These are phyloP conservation scores for Erigeron canadensis DNA, from an alignment of 129 eudicot species.

Conservation along the genomic window DNA sequence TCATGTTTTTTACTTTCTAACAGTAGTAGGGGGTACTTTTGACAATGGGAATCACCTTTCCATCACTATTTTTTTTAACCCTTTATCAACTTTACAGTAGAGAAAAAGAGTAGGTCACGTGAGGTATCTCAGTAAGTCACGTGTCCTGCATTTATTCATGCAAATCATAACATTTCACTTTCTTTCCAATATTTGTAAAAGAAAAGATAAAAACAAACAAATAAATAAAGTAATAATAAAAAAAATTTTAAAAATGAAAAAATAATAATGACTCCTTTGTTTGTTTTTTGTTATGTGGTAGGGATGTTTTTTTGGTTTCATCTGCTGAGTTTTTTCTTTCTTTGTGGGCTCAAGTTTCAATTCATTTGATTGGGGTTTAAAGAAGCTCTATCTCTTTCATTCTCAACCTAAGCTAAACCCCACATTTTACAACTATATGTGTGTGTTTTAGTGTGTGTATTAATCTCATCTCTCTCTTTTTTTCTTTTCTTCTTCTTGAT, in stretches of 20 bases:
- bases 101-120: conserved; percentile 52
- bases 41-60: conserved; percentile 43
- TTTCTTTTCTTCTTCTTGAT: conserved; percentile 8
- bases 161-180: conserved; percentile 34
- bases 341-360: conserved; percentile 53
- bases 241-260: background rate
- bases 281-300: conserved; percentile 40
- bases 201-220: background rate
- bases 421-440: conserved; percentile 17
- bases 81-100: conserved; percentile 43
- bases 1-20: conserved; percentile 45
- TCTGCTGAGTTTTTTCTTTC: conserved; percentile 31
- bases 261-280: conserved; percentile 42
- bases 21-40: conserved; percentile 41
- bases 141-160: conserved; percentile 60
- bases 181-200: background rate
- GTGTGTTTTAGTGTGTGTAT: conserved; percentile 34
- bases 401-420: conserved; percentile 30
- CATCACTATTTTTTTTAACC: conserved; percentile 41
- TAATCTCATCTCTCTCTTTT: conserved; percentile 20
- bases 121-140: conserved; percentile 55
- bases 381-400: conserved; percentile 37
- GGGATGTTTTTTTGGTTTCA: conserved; percentile 56
- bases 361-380: conserved; percentile 42
- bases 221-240: background rate